Evolutionary conservation across 108 stramenopile species (phyloP).

Genomic region (Cylindrotheca closterium): DNA sequence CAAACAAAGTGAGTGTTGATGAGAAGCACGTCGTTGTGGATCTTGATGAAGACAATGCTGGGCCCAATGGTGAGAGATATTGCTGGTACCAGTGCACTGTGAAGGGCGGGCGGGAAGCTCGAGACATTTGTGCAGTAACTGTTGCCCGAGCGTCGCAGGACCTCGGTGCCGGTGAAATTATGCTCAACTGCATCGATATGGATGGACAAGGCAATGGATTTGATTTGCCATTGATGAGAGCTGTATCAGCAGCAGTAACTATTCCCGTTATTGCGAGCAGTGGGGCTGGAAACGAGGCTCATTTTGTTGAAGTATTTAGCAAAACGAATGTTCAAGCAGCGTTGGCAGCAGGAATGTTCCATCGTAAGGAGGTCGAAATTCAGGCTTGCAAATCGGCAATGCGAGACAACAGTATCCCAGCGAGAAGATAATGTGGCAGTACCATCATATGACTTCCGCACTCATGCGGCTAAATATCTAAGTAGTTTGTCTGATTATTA

Average conservation of each 20-base stretch:
- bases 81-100: constrained; percentile 99
- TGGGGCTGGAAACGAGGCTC: constrained; percentile 91
- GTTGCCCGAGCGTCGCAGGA: constrained; percentile 80
- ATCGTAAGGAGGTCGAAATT: constrained; percentile 94
- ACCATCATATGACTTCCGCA: too few species aligned
- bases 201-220: constrained; percentile 97
- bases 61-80: constrained; percentile 82
- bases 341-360: constrained; percentile 99
- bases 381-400: constrained; percentile 84
- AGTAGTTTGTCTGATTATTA: too few species aligned
- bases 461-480: too few species aligned
- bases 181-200: constrained; percentile 99
- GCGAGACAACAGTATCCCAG: constrained; percentile 64
- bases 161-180: constrained; percentile 97
- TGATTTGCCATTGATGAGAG: constrained; percentile 88
- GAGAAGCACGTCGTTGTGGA: constrained; percentile 69
- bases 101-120: constrained; percentile 92
- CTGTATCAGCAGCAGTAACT: constrained; percentile 86
- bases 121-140: constrained; percentile 92
- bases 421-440: constrained; percentile 33
- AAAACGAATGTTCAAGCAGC: constrained; percentile 91
- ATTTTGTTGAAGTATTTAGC: constrained; percentile 92
- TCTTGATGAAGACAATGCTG: constrained; percentile 52
- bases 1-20: constrained; percentile 41
- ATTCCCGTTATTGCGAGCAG: constrained; percentile 98